Evolutionary conservation across 2,329 filamentous ascomycete genomes (phyloP), one percentile per base, ranked within the genome.

Genomic region (Aspergillus pseudoviridinutans): DNA sequence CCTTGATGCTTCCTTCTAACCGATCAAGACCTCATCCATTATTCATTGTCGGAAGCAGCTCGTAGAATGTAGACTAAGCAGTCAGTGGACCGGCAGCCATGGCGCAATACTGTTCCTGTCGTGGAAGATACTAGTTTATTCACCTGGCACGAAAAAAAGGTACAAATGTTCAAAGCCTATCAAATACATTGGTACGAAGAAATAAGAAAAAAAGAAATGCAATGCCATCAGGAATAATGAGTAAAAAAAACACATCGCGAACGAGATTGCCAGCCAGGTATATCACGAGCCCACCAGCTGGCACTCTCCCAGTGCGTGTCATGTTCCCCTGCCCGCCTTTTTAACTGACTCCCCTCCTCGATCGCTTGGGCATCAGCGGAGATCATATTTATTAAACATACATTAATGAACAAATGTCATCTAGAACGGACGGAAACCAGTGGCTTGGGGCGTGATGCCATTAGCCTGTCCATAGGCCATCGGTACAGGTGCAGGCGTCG

Each of bases 391-490:
- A 44, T n/a, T 46, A 46, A 46, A 46, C n/a, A 47, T 47, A 47
- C 24, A 47, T 47, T 14, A n/a, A 24, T 27, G 44, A 25, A 61
- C 53, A 63, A 46, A 59, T 50, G 46, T 56, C 57, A 58, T 67
- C 71, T 79, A 84, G 68, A 84, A 84, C 53, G 76, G 78, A 57
- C 79, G 78, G 76, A 85, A 92, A 59, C 90, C 92, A 63, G 93
- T 97, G 53, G 90, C 84, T 80, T 97, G 92, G 58, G 92, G 89
- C 58, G 89, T 87, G 69, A 97, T 91, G 57, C 93, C 93, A 71
- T 97, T 97, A 24, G 90, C 82, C 71, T 94, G 90, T 51, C 83
- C 84, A 68, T 87, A 95, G 3, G 88, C 86, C 52, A 84, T 84
- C 9, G 89, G 87, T 55, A 61, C 82, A 73, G 58, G 84, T 74